Conservation (phyloP, 78 protist species). For the Dictyostelium citrinum region DNA sequence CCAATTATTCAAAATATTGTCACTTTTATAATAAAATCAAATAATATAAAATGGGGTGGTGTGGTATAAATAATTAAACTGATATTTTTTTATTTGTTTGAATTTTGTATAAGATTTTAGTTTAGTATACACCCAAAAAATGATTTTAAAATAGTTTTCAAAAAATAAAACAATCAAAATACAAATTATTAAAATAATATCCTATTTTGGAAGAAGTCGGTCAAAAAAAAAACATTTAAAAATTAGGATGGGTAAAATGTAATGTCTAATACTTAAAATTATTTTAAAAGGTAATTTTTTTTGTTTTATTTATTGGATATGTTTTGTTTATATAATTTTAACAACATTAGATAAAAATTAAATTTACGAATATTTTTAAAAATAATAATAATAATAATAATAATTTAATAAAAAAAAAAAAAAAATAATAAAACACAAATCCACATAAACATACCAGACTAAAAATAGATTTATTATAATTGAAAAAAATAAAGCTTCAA, state of each 20-base stretch:
- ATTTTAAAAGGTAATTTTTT: background rate
- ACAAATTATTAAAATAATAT: background rate
- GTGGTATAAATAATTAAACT: background rate
- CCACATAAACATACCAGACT: background rate
- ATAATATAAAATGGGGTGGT: background rate
- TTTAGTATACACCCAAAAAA: background rate
- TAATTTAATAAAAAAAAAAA: background rate
- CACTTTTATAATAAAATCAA: background rate
- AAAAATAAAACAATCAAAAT: background rate
- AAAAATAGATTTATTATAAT: background rate
- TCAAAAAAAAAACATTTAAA: background rate
- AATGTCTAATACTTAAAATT: background rate
- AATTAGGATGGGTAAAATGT: background rate
- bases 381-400: background rate
- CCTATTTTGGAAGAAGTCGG: background rate
- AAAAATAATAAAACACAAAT: background rate
- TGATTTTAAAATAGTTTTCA: background rate
- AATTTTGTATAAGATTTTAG: background rate
- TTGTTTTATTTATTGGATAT: background rate
- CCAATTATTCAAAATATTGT: background rate
- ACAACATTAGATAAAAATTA: background rate
- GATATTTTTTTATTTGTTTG: background rate
- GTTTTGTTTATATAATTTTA: background rate
- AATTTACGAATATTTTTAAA: background rate
- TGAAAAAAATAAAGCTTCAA: background rate